phyloP scores from a whole-genome alignment of 495 filamentous ascomycete species.

The Barbatosphaeria neglecta region DNA sequence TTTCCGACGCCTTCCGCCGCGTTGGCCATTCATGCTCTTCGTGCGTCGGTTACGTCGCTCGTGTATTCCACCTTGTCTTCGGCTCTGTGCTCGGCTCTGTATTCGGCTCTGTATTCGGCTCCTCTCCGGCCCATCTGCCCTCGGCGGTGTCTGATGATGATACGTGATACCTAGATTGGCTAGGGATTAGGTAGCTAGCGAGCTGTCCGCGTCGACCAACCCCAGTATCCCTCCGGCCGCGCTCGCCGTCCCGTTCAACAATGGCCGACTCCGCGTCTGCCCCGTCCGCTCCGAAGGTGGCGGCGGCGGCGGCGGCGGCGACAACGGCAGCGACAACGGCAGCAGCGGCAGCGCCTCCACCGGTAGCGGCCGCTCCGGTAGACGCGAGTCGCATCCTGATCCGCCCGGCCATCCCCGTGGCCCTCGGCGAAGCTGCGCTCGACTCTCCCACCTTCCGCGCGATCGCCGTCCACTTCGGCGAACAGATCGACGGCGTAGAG shows the following conservation, averaged over 20 bases:
- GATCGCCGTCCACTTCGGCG: slow-evolving; percentile 74
- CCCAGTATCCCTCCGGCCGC: too few relatives aligned
- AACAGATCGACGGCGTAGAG: slow-evolving; percentile 85
- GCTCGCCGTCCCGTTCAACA: neutral
- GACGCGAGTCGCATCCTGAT: slow-evolving; percentile 8
- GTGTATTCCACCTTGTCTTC: too few relatives aligned
- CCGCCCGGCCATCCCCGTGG: slow-evolving; percentile 54
- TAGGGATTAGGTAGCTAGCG: too few relatives aligned
- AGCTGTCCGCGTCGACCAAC: neutral
- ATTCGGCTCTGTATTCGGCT: too few relatives aligned
- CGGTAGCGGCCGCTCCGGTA: neutral
- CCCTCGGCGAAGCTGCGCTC: slow-evolving; percentile 84
- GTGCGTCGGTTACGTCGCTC: neutral
- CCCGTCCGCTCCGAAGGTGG: neutral
- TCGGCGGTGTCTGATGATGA: too few relatives aligned
- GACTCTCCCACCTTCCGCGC: slow-evolving; percentile 93
- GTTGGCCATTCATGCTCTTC: neutral
- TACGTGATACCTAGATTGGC: too few relatives aligned
- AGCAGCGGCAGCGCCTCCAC: neutral
- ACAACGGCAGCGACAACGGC: neutral
- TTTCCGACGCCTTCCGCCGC: neutral
- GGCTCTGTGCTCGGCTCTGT: too few relatives aligned
- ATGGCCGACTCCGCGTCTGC: neutral
- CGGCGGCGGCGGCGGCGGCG: neutral
- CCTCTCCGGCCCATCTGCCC: too few relatives aligned